phyloP scores from a whole-genome alignment of 139 green algal species.

The Auxenochlorella pyrenoidosa region DNA sequence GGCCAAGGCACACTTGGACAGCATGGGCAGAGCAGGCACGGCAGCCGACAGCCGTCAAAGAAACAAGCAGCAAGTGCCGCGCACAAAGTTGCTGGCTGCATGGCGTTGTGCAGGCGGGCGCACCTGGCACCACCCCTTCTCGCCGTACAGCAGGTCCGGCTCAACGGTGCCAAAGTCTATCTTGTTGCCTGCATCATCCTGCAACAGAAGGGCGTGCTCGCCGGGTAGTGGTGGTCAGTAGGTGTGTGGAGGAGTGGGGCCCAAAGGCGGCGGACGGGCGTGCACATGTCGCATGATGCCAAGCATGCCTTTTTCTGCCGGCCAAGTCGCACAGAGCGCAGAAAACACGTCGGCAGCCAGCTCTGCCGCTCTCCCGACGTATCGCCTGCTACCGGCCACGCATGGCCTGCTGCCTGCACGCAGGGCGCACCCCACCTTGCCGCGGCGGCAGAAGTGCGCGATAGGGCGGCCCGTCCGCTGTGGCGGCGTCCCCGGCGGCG shows the following conservation, averaged over 20 bases:
- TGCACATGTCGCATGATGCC: too few relatives aligned
- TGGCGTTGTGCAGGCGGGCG: not conserved
- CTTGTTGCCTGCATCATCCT: not conserved
- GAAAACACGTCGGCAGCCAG: not conserved
- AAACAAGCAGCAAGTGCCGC: too few relatives aligned
- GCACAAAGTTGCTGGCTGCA: too few relatives aligned
- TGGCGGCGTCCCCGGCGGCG: conserved; percentile 12
- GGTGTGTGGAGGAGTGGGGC: too few relatives aligned
- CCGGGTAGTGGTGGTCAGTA: too few relatives aligned
- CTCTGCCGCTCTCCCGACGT: not conserved
- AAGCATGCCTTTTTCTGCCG: too few relatives aligned
- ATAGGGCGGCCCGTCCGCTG: conserved; percentile 9
- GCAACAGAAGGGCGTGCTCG: not conserved
- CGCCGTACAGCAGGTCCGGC: conserved; percentile 50
- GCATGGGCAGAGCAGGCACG: not conserved
- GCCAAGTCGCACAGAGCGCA: too few relatives aligned
- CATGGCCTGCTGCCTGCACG: too few relatives aligned
- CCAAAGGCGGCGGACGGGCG: too few relatives aligned
- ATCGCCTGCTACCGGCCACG: too few relatives aligned
- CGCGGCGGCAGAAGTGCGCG: not conserved
- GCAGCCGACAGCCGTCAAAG: not conserved
- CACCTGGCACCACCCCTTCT: conserved; percentile 62
- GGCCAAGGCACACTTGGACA: too few relatives aligned
- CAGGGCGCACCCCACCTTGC: not conserved
- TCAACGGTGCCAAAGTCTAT: conserved; percentile 30